Conservation (phyloP, 2,329 filamentous ascomycete genomes). For the Colletotrichum sp. region DNA sequence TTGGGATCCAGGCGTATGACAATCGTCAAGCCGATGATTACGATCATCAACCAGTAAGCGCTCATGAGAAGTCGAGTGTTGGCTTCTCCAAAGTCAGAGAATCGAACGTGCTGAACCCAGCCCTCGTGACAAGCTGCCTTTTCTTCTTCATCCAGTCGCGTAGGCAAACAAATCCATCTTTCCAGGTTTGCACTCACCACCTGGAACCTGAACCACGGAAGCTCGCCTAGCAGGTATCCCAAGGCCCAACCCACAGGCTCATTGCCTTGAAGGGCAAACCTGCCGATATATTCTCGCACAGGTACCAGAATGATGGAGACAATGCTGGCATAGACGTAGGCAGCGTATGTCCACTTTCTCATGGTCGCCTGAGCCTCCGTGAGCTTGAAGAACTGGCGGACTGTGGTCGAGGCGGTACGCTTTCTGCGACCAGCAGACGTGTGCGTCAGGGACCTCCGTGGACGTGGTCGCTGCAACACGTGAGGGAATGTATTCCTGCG, state of each 20-base stretch:
- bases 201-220: slow-evolving; percentile 73
- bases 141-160: slow-evolving; percentile 33
- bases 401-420: slow-evolving; percentile 65
- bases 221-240: slow-evolving; percentile 85
- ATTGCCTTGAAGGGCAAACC: slow-evolving; percentile 68
- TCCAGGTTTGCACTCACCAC: slow-evolving; percentile 73
- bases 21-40: slow-evolving; percentile 73
- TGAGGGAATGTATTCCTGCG: slow-evolving; percentile 61
- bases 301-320: slow-evolving; percentile 70
- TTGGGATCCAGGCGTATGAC: slow-evolving; percentile 77
- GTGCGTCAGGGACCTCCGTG: slow-evolving; percentile 47
- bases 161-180: slow-evolving; percentile 77
- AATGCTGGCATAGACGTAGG: slow-evolving; percentile 76
- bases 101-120: slow-evolving; percentile 70
- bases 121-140: slow-evolving; percentile 53
- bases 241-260: slow-evolving; percentile 95
- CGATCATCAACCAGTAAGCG: slow-evolving; percentile 74
- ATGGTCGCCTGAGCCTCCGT: slow-evolving; percentile 78
- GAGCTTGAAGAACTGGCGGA: slow-evolving; percentile 79
- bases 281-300: slow-evolving; percentile 72
- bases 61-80: slow-evolving; percentile 81
- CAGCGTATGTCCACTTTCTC: slow-evolving; percentile 85
- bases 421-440: slow-evolving; percentile 72
- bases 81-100: slow-evolving; percentile 70
- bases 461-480: slow-evolving; percentile 29